phyloP scores from a whole-genome alignment of 257 asterid species.

The Solanum peruvianum region DNA sequence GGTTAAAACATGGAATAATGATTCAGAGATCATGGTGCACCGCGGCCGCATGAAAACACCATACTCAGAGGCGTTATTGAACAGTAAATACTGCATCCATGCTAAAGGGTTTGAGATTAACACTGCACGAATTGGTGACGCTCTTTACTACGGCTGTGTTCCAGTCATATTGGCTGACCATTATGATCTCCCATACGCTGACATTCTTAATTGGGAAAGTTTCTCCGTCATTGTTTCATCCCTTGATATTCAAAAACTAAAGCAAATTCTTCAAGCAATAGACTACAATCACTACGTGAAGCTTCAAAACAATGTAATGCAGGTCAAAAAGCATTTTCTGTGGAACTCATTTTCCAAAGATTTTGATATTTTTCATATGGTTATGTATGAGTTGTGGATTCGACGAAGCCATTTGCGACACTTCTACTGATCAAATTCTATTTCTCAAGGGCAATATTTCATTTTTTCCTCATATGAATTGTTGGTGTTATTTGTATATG shows the following conservation, averaged over 20 bases:
- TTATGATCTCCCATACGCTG: constrained; percentile 78
- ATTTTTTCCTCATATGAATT: background rate
- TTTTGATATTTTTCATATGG: constrained; percentile 75
- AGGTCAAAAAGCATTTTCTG: constrained; percentile 54
- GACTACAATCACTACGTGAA: constrained; percentile 21
- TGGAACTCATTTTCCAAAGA: constrained; percentile 50
- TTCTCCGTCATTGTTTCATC: constrained; percentile 51
- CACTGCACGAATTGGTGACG: constrained; percentile 80
- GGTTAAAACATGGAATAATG: constrained; percentile 38
- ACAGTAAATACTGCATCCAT: constrained; percentile 83
- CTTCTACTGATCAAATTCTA: background rate
- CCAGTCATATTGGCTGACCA: constrained; percentile 75
- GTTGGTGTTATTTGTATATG: background rate
- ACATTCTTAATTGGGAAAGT: constrained; percentile 55
- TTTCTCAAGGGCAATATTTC: background rate
- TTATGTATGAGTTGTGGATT: constrained; percentile 78
- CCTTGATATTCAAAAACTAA: constrained; percentile 45
- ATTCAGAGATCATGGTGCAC: constrained; percentile 53
- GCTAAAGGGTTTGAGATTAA: constrained; percentile 92
- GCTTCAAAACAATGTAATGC: constrained; percentile 54
- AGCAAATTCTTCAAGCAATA: constrained; percentile 31
- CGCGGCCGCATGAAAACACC: constrained; percentile 52
- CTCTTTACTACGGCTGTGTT: constrained; percentile 77
- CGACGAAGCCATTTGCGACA: constrained; percentile 46
- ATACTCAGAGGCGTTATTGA: constrained; percentile 57